Percentiles rank a stretch among this genome's conserved stretches.
Conservation (phyloP, 352 stramenopile genomes). For the Hyaloperonospora arabidopsidis region DNA sequence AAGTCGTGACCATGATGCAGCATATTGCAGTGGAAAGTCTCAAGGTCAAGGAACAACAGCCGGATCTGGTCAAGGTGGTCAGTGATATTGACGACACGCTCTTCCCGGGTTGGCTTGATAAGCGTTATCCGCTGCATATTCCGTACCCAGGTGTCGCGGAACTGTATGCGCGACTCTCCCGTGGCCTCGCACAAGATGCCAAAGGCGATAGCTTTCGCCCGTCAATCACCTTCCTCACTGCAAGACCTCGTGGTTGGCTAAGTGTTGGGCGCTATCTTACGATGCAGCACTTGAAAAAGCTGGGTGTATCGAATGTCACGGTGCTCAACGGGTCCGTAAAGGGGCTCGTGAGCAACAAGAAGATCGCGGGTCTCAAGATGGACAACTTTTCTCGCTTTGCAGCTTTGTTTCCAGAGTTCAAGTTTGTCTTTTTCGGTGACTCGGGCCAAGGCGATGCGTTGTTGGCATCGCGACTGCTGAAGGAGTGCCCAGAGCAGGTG, state of each 20-base stretch:
- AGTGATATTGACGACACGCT: conserved; percentile 84
- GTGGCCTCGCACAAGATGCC: conserved; percentile 31
- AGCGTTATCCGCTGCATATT: conserved; percentile 64
- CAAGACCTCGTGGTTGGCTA: conserved; percentile 68
- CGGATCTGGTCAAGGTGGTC: conserved; percentile 75
- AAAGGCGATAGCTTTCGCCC: conserved; percentile 31
- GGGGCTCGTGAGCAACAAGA: conserved; percentile 74
- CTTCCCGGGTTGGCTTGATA: conserved; percentile 70
- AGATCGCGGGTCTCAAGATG: conserved; percentile 76
- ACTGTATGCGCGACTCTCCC: conserved; percentile 57
- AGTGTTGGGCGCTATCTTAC: conserved; percentile 74
- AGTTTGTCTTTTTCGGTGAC: conserved; percentile 83
- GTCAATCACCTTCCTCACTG: conserved; percentile 78
- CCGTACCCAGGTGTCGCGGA: conserved; percentile 74
- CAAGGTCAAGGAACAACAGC: conserved; percentile 49
- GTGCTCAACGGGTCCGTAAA: conserved; percentile 75
- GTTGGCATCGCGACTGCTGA: conserved; percentile 54
- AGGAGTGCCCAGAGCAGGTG: conserved; percentile 49
- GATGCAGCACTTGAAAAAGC: conserved; percentile 65
- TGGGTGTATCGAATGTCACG: conserved; percentile 65
- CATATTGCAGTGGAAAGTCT: conserved; percentile 74
- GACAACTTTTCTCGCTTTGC: conserved; percentile 78
- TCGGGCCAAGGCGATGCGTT: conserved; percentile 73
- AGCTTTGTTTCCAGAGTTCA: conserved; percentile 74
- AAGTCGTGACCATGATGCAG: conserved; percentile 77